Base-by-base conservation (phyloP, 2,329 filamentous ascomycete genomes). In the Pezicula neosporulosa region DNA sequence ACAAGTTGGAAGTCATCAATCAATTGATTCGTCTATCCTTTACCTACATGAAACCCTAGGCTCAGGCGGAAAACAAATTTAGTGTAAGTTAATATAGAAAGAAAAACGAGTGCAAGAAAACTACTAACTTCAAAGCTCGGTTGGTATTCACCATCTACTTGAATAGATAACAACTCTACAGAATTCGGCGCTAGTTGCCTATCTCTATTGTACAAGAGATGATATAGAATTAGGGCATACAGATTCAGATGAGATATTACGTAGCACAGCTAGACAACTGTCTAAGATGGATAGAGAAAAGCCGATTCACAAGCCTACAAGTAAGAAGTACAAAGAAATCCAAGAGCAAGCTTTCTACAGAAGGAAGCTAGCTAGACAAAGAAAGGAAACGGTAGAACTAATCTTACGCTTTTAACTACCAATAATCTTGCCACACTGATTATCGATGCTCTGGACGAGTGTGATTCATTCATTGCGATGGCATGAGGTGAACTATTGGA, bases 11-110 rank as follows among this genome's bases (percentile, higher is more conserved):
- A 56, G 33, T 49, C 61, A 33, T 51, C 58, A n/a, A 63, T 59
- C n/a, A n/a, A n/a, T n/a, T 50, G 52, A 44, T 19, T 67, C 60
- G 10, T 62, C 61, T 5, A 60, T 68, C 15, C 51, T 68, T 33
- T 67, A 60, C 64, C 62, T 68, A 7, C 59, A 63, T 55, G 60
- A 64, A 8, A 65, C 63, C 37, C 60, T 56, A 30, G 63, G 63
- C 15, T 64, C 62, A n/a, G n/a, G n/a, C 38, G 58, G 63, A 6
- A 66, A 68, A 66, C 52, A 51, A 66, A 64, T 43, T 55, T 64
- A 30, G 50, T 60, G 59, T 63, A 50, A 46, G 52, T 52, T 16
- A 5, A 13, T 44, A n/a, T 21, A 18, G 15, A 13, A 16, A 6
- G 6, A 9, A 28, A 28, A 5, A 5, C 27, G 27, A 28, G 9